These are phyloP conservation scores for Mycena venus DNA, from an alignment of 768 basidiomycete genomes.

Conservation along the genomic window DNA sequence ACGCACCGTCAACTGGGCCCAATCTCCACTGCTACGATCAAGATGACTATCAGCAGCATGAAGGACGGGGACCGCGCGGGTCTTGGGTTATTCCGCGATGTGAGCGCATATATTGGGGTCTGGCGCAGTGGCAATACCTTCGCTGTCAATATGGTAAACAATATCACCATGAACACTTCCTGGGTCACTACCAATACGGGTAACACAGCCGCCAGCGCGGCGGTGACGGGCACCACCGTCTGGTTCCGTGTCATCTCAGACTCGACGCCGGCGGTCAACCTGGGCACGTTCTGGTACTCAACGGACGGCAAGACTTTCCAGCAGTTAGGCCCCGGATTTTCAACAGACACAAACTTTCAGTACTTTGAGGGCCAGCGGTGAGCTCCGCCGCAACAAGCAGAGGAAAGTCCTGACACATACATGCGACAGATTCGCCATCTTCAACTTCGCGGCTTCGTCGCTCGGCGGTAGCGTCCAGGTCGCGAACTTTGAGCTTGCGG, in stretches of 20 bases:
- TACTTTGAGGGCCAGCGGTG: constrained; percentile 34
- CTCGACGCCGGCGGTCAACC: constrained; percentile 18
- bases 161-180: constrained; percentile 29
- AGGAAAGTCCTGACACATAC: background rate
- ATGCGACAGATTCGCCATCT: constrained; percentile 22
- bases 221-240: constrained; percentile 18
- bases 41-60: constrained; percentile 28
- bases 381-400: background rate
- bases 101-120: constrained; percentile 32
- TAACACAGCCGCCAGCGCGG: constrained; percentile 22
- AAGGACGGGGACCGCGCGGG: constrained; percentile 35
- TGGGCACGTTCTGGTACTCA: constrained; percentile 31
- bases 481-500: background rate
- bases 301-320: constrained; percentile 32
- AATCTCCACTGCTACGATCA: constrained; percentile 32
- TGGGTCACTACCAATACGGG: constrained; percentile 34
- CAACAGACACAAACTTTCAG: constrained; percentile 30
- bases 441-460: constrained; percentile 31
- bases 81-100: constrained; percentile 35
- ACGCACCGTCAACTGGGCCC: constrained; percentile 34
- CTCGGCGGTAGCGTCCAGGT: constrained; percentile 30
- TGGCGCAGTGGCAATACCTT: constrained; percentile 17
- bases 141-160: constrained; percentile 28
- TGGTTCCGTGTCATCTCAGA: constrained; percentile 31
- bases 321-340: constrained; percentile 25